Base-by-base conservation (phyloP, 2,329 filamentous ascomycete genomes). In the Paecilomyces niveus region DNA sequence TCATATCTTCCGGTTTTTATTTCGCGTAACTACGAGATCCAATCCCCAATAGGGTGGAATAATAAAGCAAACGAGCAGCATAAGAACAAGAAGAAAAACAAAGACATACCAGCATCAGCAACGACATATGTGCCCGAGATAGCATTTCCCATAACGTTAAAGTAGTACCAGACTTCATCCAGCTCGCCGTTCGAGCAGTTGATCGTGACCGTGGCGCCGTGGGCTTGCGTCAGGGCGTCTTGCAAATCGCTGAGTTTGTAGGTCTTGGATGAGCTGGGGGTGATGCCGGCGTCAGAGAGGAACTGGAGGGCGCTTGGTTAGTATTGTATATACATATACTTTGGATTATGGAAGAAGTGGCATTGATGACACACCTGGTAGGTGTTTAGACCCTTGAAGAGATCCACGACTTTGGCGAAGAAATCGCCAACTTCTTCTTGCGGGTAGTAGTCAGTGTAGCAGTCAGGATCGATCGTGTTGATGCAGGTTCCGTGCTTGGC, bases 401-500 rank as follows among this genome's bases (percentile, higher is more conserved):
- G 68, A 55, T 78, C 72, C 1, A 85, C 82, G 0, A 79, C 72
- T 61, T 78, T 80, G 62, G 82, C 72, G 70, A 85, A 84, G 72
- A 79, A 86, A 58, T 82, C 80, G 9, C 80, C 80, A 1, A 85
- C 82, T 70, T 86, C 83, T 62, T 85, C 75, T 52, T 81, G 81
- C 0, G 80, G 67, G 32, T 75, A 71, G 66, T 83, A 81, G 58
- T 81, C 74, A 39, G 76, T 75, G 74, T 89, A 90, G 78, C 88
- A 90, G 21, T 74, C 67, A 0, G 86, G 82, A 2, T 85, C 75
- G 53, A 90, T 81, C 0, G 88, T 90, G 68, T 83, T 86, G 67
- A 90, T 85, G 74, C 88, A 90, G 11, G 87, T 89, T 32, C 84
- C 88, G 70, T 90, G 87, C 71, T 88, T 89, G 70, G 81, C 39